These are phyloP conservation scores for Ophiocordyceps unilateralis DNA, from an alignment of 2,329 filamentous ascomycete species.

Conservation along the genomic window DNA sequence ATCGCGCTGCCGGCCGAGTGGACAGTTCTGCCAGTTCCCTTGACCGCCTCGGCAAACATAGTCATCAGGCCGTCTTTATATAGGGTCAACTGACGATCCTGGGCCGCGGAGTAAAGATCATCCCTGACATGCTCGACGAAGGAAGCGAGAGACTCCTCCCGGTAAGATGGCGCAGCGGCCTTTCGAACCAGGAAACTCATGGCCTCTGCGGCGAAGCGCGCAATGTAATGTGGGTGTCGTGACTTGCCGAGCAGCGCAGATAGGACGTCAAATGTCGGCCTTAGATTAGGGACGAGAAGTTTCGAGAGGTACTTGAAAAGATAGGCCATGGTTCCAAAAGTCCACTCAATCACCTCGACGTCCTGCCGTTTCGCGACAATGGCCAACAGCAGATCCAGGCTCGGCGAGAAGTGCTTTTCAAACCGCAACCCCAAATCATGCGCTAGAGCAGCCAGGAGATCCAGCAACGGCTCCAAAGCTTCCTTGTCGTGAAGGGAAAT, in stretches of 20 bases:
- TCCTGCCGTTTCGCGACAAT: slow-evolving; percentile 64
- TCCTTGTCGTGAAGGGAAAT: slow-evolving; percentile 64
- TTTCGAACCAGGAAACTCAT: slow-evolving; percentile 89
- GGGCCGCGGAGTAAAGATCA: slow-evolving; percentile 40
- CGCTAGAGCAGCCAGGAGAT: slow-evolving; percentile 83
- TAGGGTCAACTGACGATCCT: slow-evolving; percentile 41
- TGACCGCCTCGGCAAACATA: slow-evolving; percentile 71
- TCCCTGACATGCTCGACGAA: slow-evolving; percentile 58
- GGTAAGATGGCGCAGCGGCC: slow-evolving; percentile 59
- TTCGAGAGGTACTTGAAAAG: slow-evolving; percentile 93
- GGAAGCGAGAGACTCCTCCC: slow-evolving; percentile 51
- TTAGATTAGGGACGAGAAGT: slow-evolving; percentile 67
- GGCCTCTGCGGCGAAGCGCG: slow-evolving; percentile 84
- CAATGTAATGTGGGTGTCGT: slow-evolving; percentile 70
- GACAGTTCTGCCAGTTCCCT: slow-evolving; percentile 40
- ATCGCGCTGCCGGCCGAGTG: slow-evolving; percentile 42
- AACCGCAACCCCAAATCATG: slow-evolving; percentile 79
- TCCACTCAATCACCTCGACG: slow-evolving; percentile 92
- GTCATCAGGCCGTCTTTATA: slow-evolving; percentile 85
- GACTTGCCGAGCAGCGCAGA: slow-evolving; percentile 69
- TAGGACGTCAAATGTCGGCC: slow-evolving; percentile 71
- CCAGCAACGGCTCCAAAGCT: slow-evolving; percentile 70
- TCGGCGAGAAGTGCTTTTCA: slow-evolving; percentile 68
- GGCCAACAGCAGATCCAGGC: slow-evolving; percentile 57
- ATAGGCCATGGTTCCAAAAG: slow-evolving; percentile 84